phyloP scores from a whole-genome alignment of 768 basidiomycete genomes.

The Macrolepiota albuminosa region DNA sequence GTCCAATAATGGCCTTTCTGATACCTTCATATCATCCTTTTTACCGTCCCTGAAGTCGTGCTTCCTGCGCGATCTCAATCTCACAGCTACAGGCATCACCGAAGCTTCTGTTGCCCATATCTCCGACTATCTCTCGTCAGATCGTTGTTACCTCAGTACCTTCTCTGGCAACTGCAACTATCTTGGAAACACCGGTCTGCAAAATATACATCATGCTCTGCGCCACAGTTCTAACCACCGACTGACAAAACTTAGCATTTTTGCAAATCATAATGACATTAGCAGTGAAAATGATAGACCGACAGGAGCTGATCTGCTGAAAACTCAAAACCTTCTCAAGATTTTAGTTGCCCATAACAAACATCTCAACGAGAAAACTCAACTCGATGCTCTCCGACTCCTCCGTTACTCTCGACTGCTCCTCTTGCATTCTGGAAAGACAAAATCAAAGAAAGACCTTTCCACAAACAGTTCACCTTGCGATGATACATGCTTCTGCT shows the following conservation, averaged over 20 bases:
- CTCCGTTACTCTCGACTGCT: slow-evolving; percentile 46
- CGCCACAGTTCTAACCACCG: slow-evolving; percentile 34
- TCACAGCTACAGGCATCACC: slow-evolving; percentile 50
- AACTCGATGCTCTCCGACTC: slow-evolving; percentile 44
- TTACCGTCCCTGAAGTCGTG: slow-evolving; percentile 45
- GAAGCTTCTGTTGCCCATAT: slow-evolving; percentile 35
- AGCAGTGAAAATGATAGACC: slow-evolving; percentile 11
- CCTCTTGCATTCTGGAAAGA: slow-evolving; percentile 36
- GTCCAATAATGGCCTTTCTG: slow-evolving; percentile 43
- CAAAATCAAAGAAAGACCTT: background rate
- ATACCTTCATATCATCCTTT: slow-evolving; percentile 44
- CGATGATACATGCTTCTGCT: background rate
- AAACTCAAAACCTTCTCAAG: slow-evolving; percentile 26
- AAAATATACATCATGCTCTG: slow-evolving; percentile 41
- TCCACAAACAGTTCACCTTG: background rate
- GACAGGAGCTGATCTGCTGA: slow-evolving; percentile 16
- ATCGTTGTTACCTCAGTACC: slow-evolving; percentile 41
- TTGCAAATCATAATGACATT: slow-evolving; percentile 36
- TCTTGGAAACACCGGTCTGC: slow-evolving; percentile 41
- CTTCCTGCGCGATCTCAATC: slow-evolving; percentile 47
- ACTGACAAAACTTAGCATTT: slow-evolving; percentile 44
- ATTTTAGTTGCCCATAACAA: slow-evolving; percentile 39
- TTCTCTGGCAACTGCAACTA: slow-evolving; percentile 55
- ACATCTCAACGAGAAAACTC: slow-evolving; percentile 30
- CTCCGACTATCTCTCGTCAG: slow-evolving; percentile 44